These are phyloP conservation scores for Wickerhamiella azyma DNA, from an alignment of 805 yeast genomes.

Conservation along the genomic window DNA sequence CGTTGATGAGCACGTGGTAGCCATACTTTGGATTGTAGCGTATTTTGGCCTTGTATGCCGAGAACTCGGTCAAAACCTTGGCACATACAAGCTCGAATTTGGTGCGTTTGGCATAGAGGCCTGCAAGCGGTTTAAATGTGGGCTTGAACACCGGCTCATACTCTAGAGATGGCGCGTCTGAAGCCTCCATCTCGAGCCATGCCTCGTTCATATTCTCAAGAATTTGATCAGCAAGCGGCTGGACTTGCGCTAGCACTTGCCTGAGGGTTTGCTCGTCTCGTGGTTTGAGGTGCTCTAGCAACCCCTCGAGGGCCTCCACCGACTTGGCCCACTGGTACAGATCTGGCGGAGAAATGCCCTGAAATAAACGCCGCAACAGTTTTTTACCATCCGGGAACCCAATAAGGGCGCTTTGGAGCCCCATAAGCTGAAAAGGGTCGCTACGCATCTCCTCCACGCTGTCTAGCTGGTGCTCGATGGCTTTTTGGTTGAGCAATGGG, in stretches of 20 bases:
- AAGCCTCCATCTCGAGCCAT: background rate
- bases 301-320: conserved; percentile 25
- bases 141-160: background rate
- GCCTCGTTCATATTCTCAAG: background rate
- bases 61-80: background rate
- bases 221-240: background rate
- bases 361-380: conserved; percentile 27
- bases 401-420: conserved; percentile 41
- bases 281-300: conserved; percentile 14
- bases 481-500: conserved; percentile 51
- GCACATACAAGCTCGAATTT: background rate
- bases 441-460: conserved; percentile 26
- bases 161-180: background rate
- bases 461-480: conserved; percentile 43
- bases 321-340: conserved; percentile 31
- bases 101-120: background rate
- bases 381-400: conserved; percentile 34
- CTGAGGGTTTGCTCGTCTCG: background rate
- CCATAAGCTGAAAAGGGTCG: conserved; percentile 24
- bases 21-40: background rate
- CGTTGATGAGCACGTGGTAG: background rate
- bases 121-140: background rate
- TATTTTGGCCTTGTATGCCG: background rate
- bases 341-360: conserved; percentile 34
- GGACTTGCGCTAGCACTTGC: background rate